Evolutionary conservation across 495 filamentous ascomycete genomes (phyloP), one percentile per base, ranked within the genome.

Genomic region (Filosporella fistucella): DNA sequence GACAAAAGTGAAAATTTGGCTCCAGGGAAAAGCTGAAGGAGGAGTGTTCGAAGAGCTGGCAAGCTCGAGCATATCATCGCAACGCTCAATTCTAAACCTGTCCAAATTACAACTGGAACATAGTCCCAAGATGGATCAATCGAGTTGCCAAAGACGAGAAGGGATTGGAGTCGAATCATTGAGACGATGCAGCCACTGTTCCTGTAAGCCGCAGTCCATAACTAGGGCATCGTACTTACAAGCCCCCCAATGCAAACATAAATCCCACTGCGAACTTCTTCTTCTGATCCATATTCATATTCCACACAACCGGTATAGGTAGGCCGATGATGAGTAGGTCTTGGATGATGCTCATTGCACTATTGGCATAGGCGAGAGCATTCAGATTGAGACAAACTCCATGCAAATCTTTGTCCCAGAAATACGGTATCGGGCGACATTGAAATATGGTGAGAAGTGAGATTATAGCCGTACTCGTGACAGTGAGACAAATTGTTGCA

Each of bases 161-260:
- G 22, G n/a, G 33, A 45, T 11, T 25, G 22, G 23, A 52, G 49
- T 9, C 37, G 43, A 22, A 52, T 47, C 14, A 36, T 32, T 9
- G 42, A 47, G 13, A 47, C 38, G n/a, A 52, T 39, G 23, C 49
- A 52, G 12, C 42, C 49, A 41, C 47, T 51, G 16, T 1, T 35
- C 21, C 8, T 2, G 30, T 51, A 29, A 51, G 41, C 23, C 13
- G 7, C 1, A 21, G n/a, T 9, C 9, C 20, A 14, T 6, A 1
- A 23, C 1, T 2, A 14, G 32, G 67, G 55, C 6, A n/a, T n/a
- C n/a, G n/a, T n/a, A 67, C 58, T 47, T 69, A 63, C 45, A 73
- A 68, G 28, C 68, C 57, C 25, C 70, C 70, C 17, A 73, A 45
- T 22, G 61, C 62, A 52, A 73, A 73, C 68, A 73, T 71, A 50